Evolutionary conservation across 768 basidiomycete species (phyloP).

Genomic region (Wakefieldia striispora): DNA sequence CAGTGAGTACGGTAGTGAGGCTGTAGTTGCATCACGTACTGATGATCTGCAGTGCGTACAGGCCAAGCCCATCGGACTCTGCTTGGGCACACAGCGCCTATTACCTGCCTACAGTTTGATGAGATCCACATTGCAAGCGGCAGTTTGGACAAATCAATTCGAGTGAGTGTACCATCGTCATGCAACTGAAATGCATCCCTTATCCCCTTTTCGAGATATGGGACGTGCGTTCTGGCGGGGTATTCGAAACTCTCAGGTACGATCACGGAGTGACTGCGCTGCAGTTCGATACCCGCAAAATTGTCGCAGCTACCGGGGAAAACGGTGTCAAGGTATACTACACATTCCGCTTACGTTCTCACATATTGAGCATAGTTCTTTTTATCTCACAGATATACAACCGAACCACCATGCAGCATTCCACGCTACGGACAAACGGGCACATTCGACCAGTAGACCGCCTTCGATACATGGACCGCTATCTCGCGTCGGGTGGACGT

Average conservation of each 20-base stretch:
- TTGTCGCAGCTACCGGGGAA: slow-evolving; percentile 89
- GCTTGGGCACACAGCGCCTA: slow-evolving; percentile 87
- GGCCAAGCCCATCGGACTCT: slow-evolving; percentile 95
- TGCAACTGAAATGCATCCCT: background rate
- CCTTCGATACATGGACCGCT: slow-evolving; percentile 94
- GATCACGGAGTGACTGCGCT: slow-evolving; percentile 88
- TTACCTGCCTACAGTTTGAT: slow-evolving; percentile 95
- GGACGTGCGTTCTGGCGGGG: slow-evolving; percentile 90
- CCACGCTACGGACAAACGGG: slow-evolving; percentile 85
- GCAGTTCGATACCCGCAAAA: slow-evolving; percentile 94
- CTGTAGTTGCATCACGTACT: background rate
- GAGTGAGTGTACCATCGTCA: slow-evolving; percentile 48
- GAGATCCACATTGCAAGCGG: slow-evolving; percentile 92
- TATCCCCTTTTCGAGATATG: slow-evolving; percentile 62
- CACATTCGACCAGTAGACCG: slow-evolving; percentile 86
- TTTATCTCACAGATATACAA: slow-evolving; percentile 72
- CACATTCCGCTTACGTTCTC: background rate
- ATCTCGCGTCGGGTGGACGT: slow-evolving; percentile 85
- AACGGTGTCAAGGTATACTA: slow-evolving; percentile 80
- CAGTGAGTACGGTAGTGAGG: slow-evolving; percentile 54
- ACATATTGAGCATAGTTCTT: background rate
- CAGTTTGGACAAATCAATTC: slow-evolving; percentile 88
- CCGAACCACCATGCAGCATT: slow-evolving; percentile 87
- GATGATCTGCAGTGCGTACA: slow-evolving; percentile 75
- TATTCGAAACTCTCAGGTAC: slow-evolving; percentile 86